Evolutionary conservation across 495 filamentous ascomycete genomes (phyloP), one percentile per base, ranked within the genome.

Genomic region (Emericellopsis terricola): DNA sequence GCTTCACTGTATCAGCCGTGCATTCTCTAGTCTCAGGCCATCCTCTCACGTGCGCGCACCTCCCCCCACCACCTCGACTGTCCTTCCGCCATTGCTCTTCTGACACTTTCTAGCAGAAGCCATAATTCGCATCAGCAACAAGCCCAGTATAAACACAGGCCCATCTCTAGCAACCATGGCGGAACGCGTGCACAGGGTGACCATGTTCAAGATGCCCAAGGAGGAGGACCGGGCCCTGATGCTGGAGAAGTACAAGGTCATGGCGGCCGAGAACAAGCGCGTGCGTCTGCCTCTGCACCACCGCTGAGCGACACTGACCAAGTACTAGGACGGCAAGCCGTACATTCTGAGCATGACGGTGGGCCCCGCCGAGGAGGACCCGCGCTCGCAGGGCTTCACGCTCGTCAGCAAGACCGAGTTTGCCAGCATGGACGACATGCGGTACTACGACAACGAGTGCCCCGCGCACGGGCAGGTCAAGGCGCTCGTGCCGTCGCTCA

Each of bases 391-490:
- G 43, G 78, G 75, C n/a, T 79, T 55, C 55, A 81, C 67, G 4
- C 36, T 81, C 26, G 59, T 65, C 7, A 64, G 66, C 9, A 62
- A 68, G 44, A 65, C 60, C 33, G 62, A 61, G 28, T 82, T 83
- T 40, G 60, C 62, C 4, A 69, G 46, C 26, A 31, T 73, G 34
- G 76, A 73, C 8, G 78, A 82, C 50, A 72, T 81, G 69, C 51
- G 70, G 42, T 82, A 69, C 48, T 83, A 79, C 43, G 77, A 83
- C 51, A 46, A 38, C 4, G 60, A 69, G 38, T 78, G 74, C 46
- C 56, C 59, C 37, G 76, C 74, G 11, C 76, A 82, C 39, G 53
- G 53, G 36, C 56, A 47, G 29, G 51, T 81, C 26, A 81, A 76
- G 64, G 60, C 59, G 36, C 28, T 34, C 8, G 52, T 59, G 9